A percentile compares a stretch with the other conserved stretches of the same genome.
Evolutionary conservation across 768 basidiomycete species (phyloP).

Genomic region (Pleurotus platypus): DNA sequence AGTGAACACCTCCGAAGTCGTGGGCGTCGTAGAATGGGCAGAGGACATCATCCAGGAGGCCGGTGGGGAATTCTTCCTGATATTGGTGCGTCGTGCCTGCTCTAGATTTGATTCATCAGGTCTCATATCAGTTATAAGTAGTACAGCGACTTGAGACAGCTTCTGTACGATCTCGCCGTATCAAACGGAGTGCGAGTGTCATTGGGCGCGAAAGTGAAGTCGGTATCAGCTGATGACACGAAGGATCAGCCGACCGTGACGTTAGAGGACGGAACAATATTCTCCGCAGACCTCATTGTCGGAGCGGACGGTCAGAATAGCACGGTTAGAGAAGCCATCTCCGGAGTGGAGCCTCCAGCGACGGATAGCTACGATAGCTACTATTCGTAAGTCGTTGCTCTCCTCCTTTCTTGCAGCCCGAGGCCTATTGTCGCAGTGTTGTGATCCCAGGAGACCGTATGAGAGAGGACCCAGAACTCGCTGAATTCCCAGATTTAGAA

Average conservation of each 20-base stretch:
- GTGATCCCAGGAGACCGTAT: constrained; percentile 33
- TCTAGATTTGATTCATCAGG: neutral
- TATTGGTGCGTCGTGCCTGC: constrained; percentile 34
- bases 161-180: constrained; percentile 39
- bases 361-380: constrained; percentile 25
- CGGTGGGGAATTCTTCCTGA: constrained; percentile 45
- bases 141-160: constrained; percentile 42
- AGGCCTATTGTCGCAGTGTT: constrained; percentile 18
- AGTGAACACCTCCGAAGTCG: constrained; percentile 42
- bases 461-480: constrained; percentile 34
- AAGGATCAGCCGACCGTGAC: constrained; percentile 20
- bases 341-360: constrained; percentile 23
- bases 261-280: constrained; percentile 29
- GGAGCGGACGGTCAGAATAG: constrained; percentile 49
- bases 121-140: constrained; percentile 15
- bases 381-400: constrained; percentile 30
- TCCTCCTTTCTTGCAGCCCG: neutral
- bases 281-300: constrained; percentile 42
- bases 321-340: constrained; percentile 32
- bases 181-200: constrained; percentile 36
- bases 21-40: constrained; percentile 47
- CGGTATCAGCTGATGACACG: constrained; percentile 21
- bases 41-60: constrained; percentile 44
- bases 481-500: constrained; percentile 23
- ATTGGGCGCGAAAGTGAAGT: constrained; percentile 23